Percentiles rank a stretch among this genome's conserved stretches.
phyloP scores from a whole-genome alignment of 2,329 filamentous ascomycete genomes.

The Talaromyces sp. region DNA sequence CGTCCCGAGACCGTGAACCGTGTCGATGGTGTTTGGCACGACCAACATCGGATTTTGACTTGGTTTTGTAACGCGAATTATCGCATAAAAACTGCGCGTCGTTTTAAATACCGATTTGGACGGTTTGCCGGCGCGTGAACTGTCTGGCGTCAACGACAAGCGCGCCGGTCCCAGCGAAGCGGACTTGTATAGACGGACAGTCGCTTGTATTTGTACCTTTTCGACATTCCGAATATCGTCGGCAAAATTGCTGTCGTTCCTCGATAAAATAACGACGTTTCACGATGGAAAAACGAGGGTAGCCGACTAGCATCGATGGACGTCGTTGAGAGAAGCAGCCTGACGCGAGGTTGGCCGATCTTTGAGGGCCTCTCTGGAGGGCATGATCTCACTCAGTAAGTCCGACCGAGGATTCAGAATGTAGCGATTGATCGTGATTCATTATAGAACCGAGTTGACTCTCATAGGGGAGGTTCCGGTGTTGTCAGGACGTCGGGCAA shows the following conservation, averaged over 20 bases:
- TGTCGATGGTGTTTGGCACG: background rate
- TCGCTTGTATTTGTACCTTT: background rate
- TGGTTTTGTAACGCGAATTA: background rate
- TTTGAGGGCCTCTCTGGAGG: background rate
- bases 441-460: background rate
- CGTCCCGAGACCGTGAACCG: too few species aligned
- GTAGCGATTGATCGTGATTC: background rate
- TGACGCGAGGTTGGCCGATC: background rate
- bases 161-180: background rate
- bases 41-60: background rate
- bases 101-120: background rate
- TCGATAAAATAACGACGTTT: background rate
- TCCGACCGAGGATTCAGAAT: background rate
- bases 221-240: background rate
- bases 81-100: background rate
- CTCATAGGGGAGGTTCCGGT: background rate
- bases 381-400: background rate
- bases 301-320: background rate
- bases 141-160: background rate
- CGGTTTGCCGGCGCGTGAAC: background rate
- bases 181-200: background rate
- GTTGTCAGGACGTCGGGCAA: background rate
- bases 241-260: background rate
- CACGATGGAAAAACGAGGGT: background rate
- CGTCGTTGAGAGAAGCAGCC: background rate